Evolutionary conservation across 768 basidiomycete species (phyloP), one percentile per base, ranked within the genome.

Genomic region (Leccinum ochraceum): DNA sequence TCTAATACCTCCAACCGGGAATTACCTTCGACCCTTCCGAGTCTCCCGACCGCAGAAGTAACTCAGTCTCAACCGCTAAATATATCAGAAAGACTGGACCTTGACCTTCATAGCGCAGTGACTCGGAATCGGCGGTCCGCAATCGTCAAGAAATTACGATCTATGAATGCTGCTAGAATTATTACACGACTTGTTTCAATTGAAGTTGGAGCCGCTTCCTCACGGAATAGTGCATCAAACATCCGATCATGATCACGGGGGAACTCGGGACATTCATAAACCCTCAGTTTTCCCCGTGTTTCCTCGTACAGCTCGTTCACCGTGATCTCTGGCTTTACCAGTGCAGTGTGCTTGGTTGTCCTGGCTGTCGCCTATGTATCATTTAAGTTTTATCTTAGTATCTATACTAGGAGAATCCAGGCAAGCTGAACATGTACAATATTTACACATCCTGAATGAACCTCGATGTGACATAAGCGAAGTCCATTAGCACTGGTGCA

Each of bases 171-270:
- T 39, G 8, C 39, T 37, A 7, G 37, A 37, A 16, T 37, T 7
- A 37, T 37, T 6, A 13, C 13, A 37, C 37, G 16, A 16, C 14
- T 37, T 6, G 37, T 16, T 6, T 37, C 37, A 37, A 37, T 16
- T 37, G 37, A 7, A 37, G 37, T 7, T 7, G 6, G 28, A n/a
- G 37, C 20, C 20, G 28, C 17, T 32, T 32, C 54, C 39, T 20
- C 36, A 6, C 24, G 7, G 2, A 28, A n/a, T 26, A 52, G 36
- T 50, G 34, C 32, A 8, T 17, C 14, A 4, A 22, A 14, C 30
- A 16, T 64, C 68, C 56, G 65, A 54, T 14, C 37, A 8, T 11
- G 56, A 61, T 63, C 65, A 69, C 30, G 10, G 10, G 48, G 48
- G 14, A 20, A 39, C 20, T n/a, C 6, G n/a, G 20, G 13, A 28